These are phyloP conservation scores for Chrysopogon serrulatus DNA, from an alignment of 176 grass and related monocot genomes.

Conservation along the genomic window DNA sequence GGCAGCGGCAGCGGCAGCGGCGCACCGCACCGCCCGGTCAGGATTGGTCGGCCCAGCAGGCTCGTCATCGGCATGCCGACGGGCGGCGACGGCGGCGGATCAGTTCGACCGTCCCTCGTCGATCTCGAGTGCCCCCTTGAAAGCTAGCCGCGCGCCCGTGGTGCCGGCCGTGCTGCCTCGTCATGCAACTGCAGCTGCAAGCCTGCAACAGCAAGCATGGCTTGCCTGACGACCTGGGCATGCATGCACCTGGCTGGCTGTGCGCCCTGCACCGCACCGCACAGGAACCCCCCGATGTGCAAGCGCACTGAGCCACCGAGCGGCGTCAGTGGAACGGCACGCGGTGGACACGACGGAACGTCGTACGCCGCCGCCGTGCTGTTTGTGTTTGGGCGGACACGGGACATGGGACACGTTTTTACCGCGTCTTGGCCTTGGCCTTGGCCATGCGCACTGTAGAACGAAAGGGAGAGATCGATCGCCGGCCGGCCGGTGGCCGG, in stretches of 20 bases:
- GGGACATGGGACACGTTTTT: not conserved
- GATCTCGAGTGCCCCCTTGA: constrained; percentile 35
- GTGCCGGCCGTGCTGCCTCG: not conserved
- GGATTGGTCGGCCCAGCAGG: not conserved
- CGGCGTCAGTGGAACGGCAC: not conserved
- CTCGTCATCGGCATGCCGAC: constrained; percentile 24
- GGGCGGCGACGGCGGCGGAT: not conserved
- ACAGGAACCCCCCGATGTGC: not conserved
- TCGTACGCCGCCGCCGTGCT: not conserved
- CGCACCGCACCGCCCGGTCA: constrained; percentile 15
- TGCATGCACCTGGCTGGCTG: not conserved
- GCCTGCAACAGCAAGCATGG: not conserved
- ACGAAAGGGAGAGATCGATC: not conserved
- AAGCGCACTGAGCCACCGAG: not conserved
- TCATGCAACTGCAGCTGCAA: not conserved
- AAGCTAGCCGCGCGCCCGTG: no score
- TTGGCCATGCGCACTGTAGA: not conserved
- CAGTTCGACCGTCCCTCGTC: not conserved
- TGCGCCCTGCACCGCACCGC: no score
- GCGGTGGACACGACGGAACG: no score
- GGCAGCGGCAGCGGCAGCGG: not conserved
- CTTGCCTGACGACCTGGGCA: not conserved
- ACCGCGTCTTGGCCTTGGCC: not conserved
- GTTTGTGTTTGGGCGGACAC: no score
- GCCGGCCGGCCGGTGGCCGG: no score